Conservation (phyloP, 208 protist species). For the Trypanosoma boissoni region DNA sequence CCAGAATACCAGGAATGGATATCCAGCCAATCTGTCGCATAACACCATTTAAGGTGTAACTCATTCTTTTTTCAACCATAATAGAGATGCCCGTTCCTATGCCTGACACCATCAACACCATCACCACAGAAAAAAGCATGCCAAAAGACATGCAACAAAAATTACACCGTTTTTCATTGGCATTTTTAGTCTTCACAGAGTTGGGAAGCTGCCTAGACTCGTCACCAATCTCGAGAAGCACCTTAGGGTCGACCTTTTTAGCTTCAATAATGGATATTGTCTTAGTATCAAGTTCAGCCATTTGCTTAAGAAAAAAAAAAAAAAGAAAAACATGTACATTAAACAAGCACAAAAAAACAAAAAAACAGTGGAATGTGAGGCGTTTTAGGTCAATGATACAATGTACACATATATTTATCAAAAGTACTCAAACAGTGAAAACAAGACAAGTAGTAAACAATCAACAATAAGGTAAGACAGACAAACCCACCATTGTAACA, state of each 20-base stretch:
- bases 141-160: slow-evolving; percentile 78
- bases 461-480: too few species aligned
- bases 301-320: slow-evolving; percentile 13
- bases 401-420: too few species aligned
- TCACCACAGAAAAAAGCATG: slow-evolving; percentile 43
- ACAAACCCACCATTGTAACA: too few species aligned
- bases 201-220: slow-evolving; percentile 27
- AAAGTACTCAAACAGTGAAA: too few species aligned
- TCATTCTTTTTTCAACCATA: slow-evolving; percentile 56
- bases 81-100: slow-evolving; percentile 56
- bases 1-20: slow-evolving; percentile 55
- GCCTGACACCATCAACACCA: slow-evolving; percentile 42
- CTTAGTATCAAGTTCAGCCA: slow-evolving; percentile 44
- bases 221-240: slow-evolving; percentile 52
- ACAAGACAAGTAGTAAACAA: too few species aligned
- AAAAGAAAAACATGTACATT: not conserved
- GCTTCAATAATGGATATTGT: slow-evolving; percentile 81
- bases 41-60: slow-evolving; percentile 75
- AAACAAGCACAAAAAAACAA: not conserved
- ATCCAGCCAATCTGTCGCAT: slow-evolving; percentile 78
- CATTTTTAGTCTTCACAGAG: slow-evolving; percentile 18
- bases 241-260: slow-evolving; percentile 61
- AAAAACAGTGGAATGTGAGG: slow-evolving; percentile 1
- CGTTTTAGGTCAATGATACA: too few species aligned
- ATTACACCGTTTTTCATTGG: slow-evolving; percentile 54